Evolutionary conservation across 2,329 filamentous ascomycete species (phyloP).

Genomic region (Hypoxylon sp.): DNA sequence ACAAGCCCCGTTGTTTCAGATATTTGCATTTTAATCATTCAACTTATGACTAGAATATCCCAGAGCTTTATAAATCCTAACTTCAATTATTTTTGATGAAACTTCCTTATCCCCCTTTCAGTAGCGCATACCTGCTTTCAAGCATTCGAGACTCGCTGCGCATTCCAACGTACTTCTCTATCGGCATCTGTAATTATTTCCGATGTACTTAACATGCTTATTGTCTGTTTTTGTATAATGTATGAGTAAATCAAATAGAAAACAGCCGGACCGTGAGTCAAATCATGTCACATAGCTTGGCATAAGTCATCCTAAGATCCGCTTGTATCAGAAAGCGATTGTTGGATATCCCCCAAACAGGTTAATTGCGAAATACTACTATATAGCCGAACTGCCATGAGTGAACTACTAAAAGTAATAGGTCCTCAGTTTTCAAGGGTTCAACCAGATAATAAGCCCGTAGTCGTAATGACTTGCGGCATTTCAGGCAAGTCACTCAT

Average conservation of each 20-base stretch:
- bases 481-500: background rate
- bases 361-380: too few species aligned
- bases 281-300: background rate
- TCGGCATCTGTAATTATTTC: too few species aligned
- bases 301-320: background rate
- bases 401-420: slow-evolving; percentile 27
- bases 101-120: too few species aligned
- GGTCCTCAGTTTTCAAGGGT: slow-evolving; percentile 25
- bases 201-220: too few species aligned
- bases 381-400: slow-evolving; percentile 52
- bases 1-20: too few species aligned
- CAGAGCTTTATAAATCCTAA: too few species aligned
- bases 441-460: slow-evolving; percentile 42
- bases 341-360: background rate
- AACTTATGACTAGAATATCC: background rate
- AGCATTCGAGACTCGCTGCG: too few species aligned
- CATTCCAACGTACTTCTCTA: too few species aligned
- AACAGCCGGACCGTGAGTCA: background rate
- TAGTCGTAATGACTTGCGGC: background rate
- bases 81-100: too few species aligned
- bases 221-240: too few species aligned
- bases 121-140: too few species aligned
- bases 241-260: too few species aligned
- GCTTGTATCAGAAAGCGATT: background rate
- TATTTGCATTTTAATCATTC: background rate